Conservation (phyloP, 1,284 basidiomycete genomes). For the Boletus calvinii region DNA sequence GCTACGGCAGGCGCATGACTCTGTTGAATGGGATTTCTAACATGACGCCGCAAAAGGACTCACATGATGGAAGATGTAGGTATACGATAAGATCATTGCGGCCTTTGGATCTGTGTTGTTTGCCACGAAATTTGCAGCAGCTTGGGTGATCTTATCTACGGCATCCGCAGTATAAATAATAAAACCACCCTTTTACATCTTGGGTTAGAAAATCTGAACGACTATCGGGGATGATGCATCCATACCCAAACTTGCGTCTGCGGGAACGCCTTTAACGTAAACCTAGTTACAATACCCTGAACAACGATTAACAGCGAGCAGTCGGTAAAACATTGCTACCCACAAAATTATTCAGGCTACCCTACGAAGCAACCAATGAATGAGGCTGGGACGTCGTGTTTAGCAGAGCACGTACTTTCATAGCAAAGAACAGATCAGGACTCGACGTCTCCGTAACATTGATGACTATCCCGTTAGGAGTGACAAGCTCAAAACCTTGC, state of each 20-base stretch:
- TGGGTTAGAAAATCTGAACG: neutral
- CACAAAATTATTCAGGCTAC: slow-evolving; percentile 62
- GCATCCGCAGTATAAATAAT: slow-evolving; percentile 40
- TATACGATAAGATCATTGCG: slow-evolving; percentile 49
- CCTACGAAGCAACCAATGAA: slow-evolving; percentile 31
- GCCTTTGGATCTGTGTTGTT: slow-evolving; percentile 59
- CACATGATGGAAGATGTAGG: slow-evolving; percentile 43
- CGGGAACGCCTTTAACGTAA: slow-evolving; percentile 51
- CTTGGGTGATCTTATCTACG: slow-evolving; percentile 26
- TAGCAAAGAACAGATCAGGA: slow-evolving; percentile 46
- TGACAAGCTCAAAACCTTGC: slow-evolving; percentile 45
- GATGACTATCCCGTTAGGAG: slow-evolving; percentile 39
- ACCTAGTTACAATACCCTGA: slow-evolving; percentile 61
- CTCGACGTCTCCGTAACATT: slow-evolving; percentile 39
- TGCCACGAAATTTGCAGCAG: slow-evolving; percentile 49
- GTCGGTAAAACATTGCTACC: slow-evolving; percentile 15
- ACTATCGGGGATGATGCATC: neutral
- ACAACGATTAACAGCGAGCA: neutral
- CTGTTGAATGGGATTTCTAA: neutral
- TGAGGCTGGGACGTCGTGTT: neutral
- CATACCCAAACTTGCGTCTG: slow-evolving; percentile 60
- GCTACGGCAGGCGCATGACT: slow-evolving; percentile 27
- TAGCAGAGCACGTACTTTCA: slow-evolving; percentile 37
- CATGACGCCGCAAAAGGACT: neutral
- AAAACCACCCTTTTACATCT: slow-evolving; percentile 48